Conservation (phyloP, 768 basidiomycete species). For the Goffeauzyma gilvescens region DNA sequence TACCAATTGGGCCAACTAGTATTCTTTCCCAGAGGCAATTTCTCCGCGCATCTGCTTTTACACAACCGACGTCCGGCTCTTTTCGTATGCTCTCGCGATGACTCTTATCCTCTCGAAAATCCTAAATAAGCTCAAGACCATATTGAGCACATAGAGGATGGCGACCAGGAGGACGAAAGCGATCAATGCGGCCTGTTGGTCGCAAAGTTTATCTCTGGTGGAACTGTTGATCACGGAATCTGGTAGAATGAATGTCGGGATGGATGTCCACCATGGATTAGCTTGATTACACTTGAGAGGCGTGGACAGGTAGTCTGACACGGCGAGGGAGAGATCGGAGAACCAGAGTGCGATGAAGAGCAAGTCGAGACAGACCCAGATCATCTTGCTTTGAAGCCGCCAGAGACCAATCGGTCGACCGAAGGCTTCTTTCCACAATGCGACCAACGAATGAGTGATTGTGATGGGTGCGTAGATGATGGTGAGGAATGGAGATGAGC, state of each 20-base stretch:
- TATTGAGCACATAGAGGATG: constrained; percentile 23
- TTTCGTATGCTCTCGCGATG: constrained; percentile 7
- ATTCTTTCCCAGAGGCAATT: too few species aligned
- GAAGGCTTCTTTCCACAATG: constrained; percentile 30
- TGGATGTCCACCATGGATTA: constrained; percentile 23
- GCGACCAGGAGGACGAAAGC: constrained; percentile 17
- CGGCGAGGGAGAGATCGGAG: constrained; percentile 19
- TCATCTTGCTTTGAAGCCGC: constrained; percentile 30
- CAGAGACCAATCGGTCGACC: constrained; percentile 32
- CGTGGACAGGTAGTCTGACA: constrained; percentile 28
- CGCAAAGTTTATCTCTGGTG: constrained; percentile 16
- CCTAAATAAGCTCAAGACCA: constrained; percentile 28
- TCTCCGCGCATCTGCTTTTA: too few species aligned
- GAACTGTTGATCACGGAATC: constrained; percentile 10
- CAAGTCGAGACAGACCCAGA: constrained; percentile 31
- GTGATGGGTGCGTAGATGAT: constrained; percentile 24
- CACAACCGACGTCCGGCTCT: too few species aligned
- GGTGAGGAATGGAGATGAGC: constrained; percentile 25
- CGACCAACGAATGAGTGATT: constrained; percentile 22
- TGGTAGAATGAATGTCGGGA: constrained; percentile 17
- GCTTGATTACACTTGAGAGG: constrained; percentile 23
- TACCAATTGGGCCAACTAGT: too few species aligned
- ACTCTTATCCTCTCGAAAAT: constrained; percentile 21
- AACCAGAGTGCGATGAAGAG: constrained; percentile 29
- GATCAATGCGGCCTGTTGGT: constrained; percentile 22